phyloP scores from a whole-genome alignment of 2,329 filamentous ascomycete species.

The Exophiala oligosperma region DNA sequence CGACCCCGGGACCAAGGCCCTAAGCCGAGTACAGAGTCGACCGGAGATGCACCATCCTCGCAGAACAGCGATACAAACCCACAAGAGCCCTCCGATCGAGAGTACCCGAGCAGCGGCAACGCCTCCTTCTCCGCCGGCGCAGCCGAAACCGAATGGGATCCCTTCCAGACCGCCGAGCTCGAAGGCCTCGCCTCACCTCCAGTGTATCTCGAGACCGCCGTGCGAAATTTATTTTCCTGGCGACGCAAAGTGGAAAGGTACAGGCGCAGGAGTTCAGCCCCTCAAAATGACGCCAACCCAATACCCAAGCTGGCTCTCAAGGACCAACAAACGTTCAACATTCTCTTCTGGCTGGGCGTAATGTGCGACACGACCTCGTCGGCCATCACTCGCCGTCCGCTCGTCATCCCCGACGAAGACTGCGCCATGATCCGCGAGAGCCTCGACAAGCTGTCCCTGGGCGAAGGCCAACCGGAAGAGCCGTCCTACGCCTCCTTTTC shows the following conservation, averaged over 20 bases:
- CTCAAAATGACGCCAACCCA: neutral
- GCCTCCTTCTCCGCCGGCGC: neutral
- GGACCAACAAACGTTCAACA: constrained; percentile 50
- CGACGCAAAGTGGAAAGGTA: constrained; percentile 18
- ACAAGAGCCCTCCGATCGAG: neutral
- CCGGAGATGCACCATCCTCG: neutral
- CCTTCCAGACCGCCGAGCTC: constrained; percentile 15
- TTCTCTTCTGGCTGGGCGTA: constrained; percentile 60
- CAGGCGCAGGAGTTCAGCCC: constrained; percentile 5
- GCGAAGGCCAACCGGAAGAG: neutral
- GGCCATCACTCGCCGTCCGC: constrained; percentile 51
- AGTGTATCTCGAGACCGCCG: constrained; percentile 22
- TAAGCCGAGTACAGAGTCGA: neutral
- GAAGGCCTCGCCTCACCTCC: constrained; percentile 16
- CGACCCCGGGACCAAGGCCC: constrained; percentile 34
- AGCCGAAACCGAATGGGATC: constrained; percentile 16
- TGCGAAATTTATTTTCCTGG: constrained; percentile 23
- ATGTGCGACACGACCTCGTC: constrained; percentile 62
- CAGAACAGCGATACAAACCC: neutral
- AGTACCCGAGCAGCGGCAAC: neutral
- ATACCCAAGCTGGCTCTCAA: constrained; percentile 25
- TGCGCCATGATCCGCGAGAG: constrained; percentile 38
- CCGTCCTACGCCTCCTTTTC: too few relatives aligned
- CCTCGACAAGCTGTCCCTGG: neutral
- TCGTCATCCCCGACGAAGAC: constrained; percentile 50